Evolutionary conservation across 805 yeast genomes (phyloP).

Genomic region (Scheffersomyces amazonensis): DNA sequence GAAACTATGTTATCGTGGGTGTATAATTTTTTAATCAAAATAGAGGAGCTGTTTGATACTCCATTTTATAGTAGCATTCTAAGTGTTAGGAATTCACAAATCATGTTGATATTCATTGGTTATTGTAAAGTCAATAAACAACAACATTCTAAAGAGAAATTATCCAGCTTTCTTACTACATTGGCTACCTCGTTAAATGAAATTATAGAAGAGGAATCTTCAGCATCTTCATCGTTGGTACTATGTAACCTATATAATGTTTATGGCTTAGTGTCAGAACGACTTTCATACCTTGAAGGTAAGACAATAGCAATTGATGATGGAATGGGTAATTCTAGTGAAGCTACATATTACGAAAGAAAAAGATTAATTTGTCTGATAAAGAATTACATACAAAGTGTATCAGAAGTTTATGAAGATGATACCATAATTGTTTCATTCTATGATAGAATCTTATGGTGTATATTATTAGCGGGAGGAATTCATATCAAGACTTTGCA

Average conservation of each 20-base stretch:
- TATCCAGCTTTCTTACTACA: neutral
- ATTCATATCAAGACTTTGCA: neutral
- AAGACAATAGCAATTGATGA: neutral
- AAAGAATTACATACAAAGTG: neutral
- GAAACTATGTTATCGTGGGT: neutral
- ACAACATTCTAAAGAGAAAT: neutral
- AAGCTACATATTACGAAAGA: neutral
- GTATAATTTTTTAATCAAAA: neutral
- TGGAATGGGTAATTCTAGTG: neutral
- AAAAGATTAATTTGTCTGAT: neutral
- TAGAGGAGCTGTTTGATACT: neutral
- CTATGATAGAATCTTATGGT: constrained; percentile 4
- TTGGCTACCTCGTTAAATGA: neutral
- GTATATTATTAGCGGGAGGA: neutral
- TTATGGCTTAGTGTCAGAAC: constrained; percentile 1
- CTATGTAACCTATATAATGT: neutral
- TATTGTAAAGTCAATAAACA: neutral
- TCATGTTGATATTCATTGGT: neutral
- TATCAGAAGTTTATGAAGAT: neutral
- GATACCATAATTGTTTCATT: neutral
- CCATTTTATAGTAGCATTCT: neutral
- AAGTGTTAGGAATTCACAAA: neutral
- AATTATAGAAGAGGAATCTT: neutral
- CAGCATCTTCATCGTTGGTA: neutral
- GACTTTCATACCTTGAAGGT: neutral